Conservation (phyloP, 352 stramenopile genomes). For the Phytophthora pisi region DNA sequence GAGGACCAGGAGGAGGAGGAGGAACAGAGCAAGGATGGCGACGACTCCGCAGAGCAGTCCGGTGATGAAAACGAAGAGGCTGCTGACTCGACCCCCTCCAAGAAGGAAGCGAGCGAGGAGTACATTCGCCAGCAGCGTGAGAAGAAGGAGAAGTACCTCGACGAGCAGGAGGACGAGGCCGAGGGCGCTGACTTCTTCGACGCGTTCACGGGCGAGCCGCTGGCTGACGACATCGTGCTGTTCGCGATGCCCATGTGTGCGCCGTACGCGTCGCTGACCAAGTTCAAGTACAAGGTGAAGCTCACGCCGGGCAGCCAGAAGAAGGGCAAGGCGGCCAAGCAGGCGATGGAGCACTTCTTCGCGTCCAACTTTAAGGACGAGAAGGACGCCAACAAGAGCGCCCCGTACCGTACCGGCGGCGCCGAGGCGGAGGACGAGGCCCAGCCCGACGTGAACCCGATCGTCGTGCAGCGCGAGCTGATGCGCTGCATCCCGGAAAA, state of each 20-base stretch:
- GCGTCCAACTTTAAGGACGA: slow-evolving; percentile 74
- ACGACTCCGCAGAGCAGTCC: slow-evolving; percentile 27
- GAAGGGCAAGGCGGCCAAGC: slow-evolving; percentile 91
- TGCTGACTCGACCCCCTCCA: slow-evolving; percentile 2
- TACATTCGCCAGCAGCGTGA: slow-evolving; percentile 78
- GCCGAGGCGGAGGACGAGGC: slow-evolving; percentile 35
- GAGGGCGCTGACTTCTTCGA: slow-evolving; percentile 84
- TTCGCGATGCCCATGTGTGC: slow-evolving; percentile 92
- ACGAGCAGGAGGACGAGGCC: slow-evolving; percentile 86
- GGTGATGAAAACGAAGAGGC: slow-evolving; percentile 23
- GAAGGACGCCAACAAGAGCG: slow-evolving; percentile 44
- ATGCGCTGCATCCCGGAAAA: slow-evolving; percentile 91
- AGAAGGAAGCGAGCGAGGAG: slow-evolving; percentile 45
- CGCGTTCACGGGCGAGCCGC: slow-evolving; percentile 80
- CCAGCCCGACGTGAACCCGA: slow-evolving; percentile 61
- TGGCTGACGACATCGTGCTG: slow-evolving; percentile 85
- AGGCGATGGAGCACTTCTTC: slow-evolving; percentile 87
- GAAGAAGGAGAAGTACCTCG: slow-evolving; percentile 83
- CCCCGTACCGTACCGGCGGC: slow-evolving; percentile 1
- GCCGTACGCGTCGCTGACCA: slow-evolving; percentile 84
- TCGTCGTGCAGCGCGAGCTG: slow-evolving; percentile 85
- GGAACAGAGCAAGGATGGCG: slow-evolving; percentile 21
- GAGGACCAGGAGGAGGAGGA: slow-evolving; percentile 38
- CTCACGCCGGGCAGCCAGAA: slow-evolving; percentile 88
- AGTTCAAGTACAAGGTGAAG: slow-evolving; percentile 95